Evolutionary conservation across 495 filamentous ascomycete genomes (phyloP).

Genomic region (Aspergillus saccharolyticus): DNA sequence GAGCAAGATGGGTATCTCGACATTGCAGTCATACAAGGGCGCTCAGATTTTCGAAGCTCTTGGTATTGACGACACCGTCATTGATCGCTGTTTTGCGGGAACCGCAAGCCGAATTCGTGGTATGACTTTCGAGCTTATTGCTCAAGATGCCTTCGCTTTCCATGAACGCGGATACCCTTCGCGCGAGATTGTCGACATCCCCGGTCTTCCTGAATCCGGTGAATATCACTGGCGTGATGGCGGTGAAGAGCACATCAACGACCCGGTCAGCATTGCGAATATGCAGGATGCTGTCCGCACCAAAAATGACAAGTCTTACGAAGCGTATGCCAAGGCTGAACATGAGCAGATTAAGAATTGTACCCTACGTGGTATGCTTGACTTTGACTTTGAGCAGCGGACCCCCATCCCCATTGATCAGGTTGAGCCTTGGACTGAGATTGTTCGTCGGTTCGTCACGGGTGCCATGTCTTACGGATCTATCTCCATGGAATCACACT

Average conservation of each 20-base stretch:
- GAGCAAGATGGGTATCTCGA: conserved; percentile 99
- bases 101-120: conserved; percentile 95
- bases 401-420: conserved; percentile 91
- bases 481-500: conserved; percentile 99
- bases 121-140: conserved; percentile 92
- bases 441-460: conserved; percentile 96
- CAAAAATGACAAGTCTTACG: conserved; percentile 99
- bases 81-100: conserved; percentile 94
- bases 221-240: conserved; percentile 99
- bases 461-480: conserved; percentile 99
- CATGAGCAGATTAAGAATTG: conserved; percentile 99
- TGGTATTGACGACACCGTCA: conserved; percentile 89
- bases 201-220: conserved; percentile 87
- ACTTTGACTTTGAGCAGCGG: conserved; percentile 92
- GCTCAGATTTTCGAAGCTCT: conserved; percentile 99
- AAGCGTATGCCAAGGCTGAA: conserved; percentile 89
- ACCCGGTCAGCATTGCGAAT: conserved; percentile 92
- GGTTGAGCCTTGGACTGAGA: conserved; percentile 98
- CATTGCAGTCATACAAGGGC: conserved; percentile 96
- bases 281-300: conserved; percentile 96
- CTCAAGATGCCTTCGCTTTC: conserved; percentile 93
- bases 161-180: conserved; percentile 95
- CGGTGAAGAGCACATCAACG: conserved; percentile 97
- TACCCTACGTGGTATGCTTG: conserved; percentile 91
- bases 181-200: conserved; percentile 68